phyloP scores from a whole-genome alignment of 805 yeast species.

The Spencermartinsiella europaea region DNA sequence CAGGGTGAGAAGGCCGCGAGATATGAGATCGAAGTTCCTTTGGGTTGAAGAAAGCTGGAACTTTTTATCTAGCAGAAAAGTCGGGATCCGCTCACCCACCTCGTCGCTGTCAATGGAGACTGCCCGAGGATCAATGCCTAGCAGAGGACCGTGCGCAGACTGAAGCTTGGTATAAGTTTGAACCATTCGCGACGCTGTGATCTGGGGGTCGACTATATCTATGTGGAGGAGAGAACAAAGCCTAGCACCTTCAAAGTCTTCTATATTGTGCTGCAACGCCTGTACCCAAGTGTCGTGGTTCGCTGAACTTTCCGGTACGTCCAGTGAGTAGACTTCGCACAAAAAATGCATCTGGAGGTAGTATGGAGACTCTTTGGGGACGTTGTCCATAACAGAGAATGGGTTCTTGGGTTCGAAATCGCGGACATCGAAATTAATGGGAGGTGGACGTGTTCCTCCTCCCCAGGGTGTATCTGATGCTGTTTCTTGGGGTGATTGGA shows the following conservation, averaged over 20 bases:
- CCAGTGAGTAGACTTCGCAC: conserved; percentile 6
- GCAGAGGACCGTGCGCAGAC: not conserved
- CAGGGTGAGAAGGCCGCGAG: not conserved
- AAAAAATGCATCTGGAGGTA: conserved; percentile 6
- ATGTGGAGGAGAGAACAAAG: conserved; percentile 7
- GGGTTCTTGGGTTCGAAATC: conserved; percentile 10
- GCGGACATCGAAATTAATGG: conserved; percentile 1
- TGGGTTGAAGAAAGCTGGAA: not conserved
- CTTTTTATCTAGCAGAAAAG: not conserved
- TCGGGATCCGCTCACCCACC: not conserved
- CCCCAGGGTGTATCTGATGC: not conserved
- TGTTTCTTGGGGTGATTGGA: not conserved
- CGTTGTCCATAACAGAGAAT: conserved; percentile 8
- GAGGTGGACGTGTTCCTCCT: not conserved
- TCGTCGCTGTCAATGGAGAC: not conserved
- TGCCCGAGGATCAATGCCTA: not conserved
- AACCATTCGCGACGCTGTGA: conserved; percentile 2
- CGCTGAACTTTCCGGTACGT: not conserved
- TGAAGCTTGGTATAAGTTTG: not conserved
- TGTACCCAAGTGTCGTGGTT: conserved; percentile 9
- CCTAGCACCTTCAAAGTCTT: conserved; percentile 2
- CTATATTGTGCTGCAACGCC: conserved; percentile 5
- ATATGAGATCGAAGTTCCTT: not conserved
- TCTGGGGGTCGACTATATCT: conserved; percentile 8
- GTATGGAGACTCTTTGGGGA: conserved; percentile 7